phyloP scores from a whole-genome alignment of 768 basidiomycete species.

The Megacollybia marginata region DNA sequence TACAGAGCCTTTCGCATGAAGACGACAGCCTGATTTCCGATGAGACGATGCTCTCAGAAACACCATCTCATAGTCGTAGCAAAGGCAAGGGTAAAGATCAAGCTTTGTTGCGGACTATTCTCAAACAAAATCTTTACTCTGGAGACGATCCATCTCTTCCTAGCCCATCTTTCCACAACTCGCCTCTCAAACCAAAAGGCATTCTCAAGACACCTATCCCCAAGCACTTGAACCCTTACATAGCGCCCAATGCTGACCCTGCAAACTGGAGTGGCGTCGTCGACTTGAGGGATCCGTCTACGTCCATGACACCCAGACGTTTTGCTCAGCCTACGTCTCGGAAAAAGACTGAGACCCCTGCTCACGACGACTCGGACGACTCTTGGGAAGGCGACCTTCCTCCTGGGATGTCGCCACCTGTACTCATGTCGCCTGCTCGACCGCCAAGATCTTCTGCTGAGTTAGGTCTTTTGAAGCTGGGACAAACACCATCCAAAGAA shows the following conservation, averaged over 20 bases:
- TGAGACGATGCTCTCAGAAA: constrained; percentile 1
- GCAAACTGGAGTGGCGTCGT: constrained; percentile 68
- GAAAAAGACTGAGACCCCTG: constrained; percentile 1
- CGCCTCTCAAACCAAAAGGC: constrained; percentile 27
- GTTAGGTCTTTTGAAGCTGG: constrained; percentile 35
- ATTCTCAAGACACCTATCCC: constrained; percentile 53
- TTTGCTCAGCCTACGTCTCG: constrained; percentile 19
- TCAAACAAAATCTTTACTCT: constrained; percentile 42
- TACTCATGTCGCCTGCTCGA: constrained; percentile 49
- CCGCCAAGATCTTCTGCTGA: constrained; percentile 42
- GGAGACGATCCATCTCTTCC: constrained; percentile 13
- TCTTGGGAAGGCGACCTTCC: constrained; percentile 42
- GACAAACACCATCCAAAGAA: constrained; percentile 64
- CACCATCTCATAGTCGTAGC: constrained; percentile 12
- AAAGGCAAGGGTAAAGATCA: constrained; percentile 41
- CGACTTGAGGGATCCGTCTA: constrained; percentile 54
- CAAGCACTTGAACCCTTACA: constrained; percentile 53
- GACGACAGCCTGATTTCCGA: constrained; percentile 18
- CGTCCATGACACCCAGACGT: constrained; percentile 36
- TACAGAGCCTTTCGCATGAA: constrained; percentile 46
- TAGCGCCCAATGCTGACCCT: constrained; percentile 42
- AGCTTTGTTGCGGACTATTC: constrained; percentile 40
- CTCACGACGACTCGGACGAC: constrained; percentile 36
- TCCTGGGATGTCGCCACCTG: constrained; percentile 52
- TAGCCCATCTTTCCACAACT: constrained; percentile 18